These are phyloP conservation scores for Podaxis sp. DNA, from an alignment of 768 basidiomycete species.

Conservation along the genomic window DNA sequence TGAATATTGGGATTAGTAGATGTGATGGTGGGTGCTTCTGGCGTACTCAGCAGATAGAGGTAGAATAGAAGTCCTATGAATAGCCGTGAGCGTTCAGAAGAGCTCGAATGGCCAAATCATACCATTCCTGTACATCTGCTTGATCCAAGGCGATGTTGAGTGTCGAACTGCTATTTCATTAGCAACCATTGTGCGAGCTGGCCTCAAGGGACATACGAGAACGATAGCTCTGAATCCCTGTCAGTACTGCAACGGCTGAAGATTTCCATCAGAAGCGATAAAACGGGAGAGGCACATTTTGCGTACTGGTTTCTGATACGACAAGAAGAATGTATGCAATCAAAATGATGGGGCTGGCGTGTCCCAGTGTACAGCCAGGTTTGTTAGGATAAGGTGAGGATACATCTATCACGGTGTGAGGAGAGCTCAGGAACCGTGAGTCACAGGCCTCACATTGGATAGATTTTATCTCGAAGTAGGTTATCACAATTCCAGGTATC, in stretches of 20 bases:
- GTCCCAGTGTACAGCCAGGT: slow-evolving; percentile 30
- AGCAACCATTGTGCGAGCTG: neutral
- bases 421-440: neutral
- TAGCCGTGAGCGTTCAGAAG: neutral
- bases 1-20: slow-evolving; percentile 12
- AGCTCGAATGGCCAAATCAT: neutral
- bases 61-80: slow-evolving; percentile 38
- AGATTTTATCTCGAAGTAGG: slow-evolving; percentile 32
- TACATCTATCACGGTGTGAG: slow-evolving; percentile 14
- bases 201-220: slow-evolving; percentile 28
- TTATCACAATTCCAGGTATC: slow-evolving; percentile 29
- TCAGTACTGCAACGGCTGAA: slow-evolving; percentile 36
- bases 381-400: slow-evolving; percentile 13
- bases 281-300: neutral
- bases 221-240: slow-evolving; percentile 33
- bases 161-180: slow-evolving; percentile 27
- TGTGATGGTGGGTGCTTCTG: neutral
- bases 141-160: slow-evolving; percentile 33
- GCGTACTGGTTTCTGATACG: slow-evolving; percentile 38
- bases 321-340: slow-evolving; percentile 36
- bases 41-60: slow-evolving; percentile 34
- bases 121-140: slow-evolving; percentile 40
- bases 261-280: neutral
- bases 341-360: slow-evolving; percentile 36
- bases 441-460: slow-evolving; percentile 29